Evolutionary conservation across 2,329 filamentous ascomycete genomes (phyloP).

Genomic region (Leptographium flavum): DNA sequence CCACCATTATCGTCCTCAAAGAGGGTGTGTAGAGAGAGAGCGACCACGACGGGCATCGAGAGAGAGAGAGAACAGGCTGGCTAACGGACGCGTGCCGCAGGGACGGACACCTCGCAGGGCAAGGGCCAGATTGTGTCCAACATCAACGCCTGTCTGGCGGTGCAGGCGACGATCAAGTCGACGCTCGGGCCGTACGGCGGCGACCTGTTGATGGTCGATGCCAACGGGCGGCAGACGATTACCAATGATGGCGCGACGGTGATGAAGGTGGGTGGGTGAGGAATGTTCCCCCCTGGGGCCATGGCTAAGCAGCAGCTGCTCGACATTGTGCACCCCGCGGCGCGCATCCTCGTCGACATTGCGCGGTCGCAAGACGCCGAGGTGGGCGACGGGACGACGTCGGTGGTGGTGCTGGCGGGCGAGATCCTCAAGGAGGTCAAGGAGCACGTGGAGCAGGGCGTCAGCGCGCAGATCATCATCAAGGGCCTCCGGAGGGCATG

Average conservation of each 20-base stretch:
- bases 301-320: constrained; percentile 50
- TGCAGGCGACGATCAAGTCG: constrained; percentile 89
- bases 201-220: constrained; percentile 88
- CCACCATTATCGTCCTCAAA: constrained; percentile 95
- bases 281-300: background rate
- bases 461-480: constrained; percentile 94
- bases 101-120: constrained; percentile 93
- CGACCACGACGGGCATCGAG: no score
- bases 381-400: constrained; percentile 95
- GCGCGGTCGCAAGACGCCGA: constrained; percentile 97
- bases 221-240: constrained; percentile 91
- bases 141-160: constrained; percentile 94
- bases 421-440: constrained; percentile 96
- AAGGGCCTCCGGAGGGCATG: constrained; percentile 86
- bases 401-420: constrained; percentile 91
- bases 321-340: constrained; percentile 95
- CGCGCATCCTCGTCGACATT: constrained; percentile 94
- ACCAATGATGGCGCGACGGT: constrained; percentile 98
- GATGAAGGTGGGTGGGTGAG: constrained; percentile 61
- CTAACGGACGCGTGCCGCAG: constrained; percentile 29
- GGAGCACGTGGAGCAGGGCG: constrained; percentile 89
- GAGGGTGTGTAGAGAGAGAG: constrained; percentile 88
- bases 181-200: constrained; percentile 95
- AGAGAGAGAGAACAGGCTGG: no score
- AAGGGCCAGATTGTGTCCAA: constrained; percentile 95